Evolutionary conservation across 495 filamentous ascomycete species (phyloP), one percentile per base, ranked within the genome.

Genomic region (Penicillium malachiteum): DNA sequence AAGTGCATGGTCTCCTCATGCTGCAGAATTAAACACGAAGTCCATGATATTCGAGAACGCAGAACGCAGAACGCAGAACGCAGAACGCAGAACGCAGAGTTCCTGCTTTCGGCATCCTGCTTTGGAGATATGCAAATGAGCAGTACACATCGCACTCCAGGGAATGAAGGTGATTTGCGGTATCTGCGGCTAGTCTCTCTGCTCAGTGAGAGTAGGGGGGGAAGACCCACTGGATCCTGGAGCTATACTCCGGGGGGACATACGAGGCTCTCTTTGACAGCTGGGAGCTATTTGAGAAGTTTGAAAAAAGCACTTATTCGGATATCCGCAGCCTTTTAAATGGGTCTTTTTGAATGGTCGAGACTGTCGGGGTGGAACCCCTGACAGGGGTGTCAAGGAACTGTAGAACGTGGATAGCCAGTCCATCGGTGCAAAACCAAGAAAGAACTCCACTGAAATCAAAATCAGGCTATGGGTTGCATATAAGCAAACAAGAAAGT

Each of bases 401-500:
- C 21, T 26, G 31, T 11, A 33, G 50, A 61, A 57, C 54, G 58
- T 61, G 58, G 54, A 50, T 34, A 51, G 41, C 16, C 58, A 41
- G 52, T 38, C 17, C n/a, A 16, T 43, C 32, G 30, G 50, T 34
- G 48, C 31, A 37, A 43, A 10, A 31, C 11, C 46, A 55, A 35
- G 8, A 5, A 14, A 26, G 21, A 26, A 26, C 21, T 26, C 21
- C 21, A 26, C 21, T 4, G 31, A 43, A 12, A 39, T 35, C 37
- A 31, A 26, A 18, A 34, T 40, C 41, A 33, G 16, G 35, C 13
- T 30, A 7, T 30, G 48, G 18, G 40, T 38, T 60, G 50, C 45
- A 51, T 51, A 43, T 49, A 48, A 59, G 56, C 60, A 63, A 59
- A 57, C 60, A 59, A 63, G 60, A 56, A 63, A 63, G 50, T 57